phyloP scores from a whole-genome alignment of 441 rosid genomes.

The Isatis lusitanica region DNA sequence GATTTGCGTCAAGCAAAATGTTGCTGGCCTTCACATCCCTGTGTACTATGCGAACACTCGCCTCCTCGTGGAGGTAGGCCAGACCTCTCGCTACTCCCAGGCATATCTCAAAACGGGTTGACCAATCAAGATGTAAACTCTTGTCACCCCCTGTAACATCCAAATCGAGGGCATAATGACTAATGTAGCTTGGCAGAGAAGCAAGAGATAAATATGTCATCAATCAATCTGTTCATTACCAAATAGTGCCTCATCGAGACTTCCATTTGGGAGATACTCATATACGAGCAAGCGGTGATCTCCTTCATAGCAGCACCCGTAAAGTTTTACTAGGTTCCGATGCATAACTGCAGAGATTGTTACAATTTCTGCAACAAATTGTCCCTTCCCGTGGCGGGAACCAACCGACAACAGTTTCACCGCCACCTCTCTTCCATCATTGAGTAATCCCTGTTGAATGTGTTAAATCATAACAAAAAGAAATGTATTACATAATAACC shows the following conservation, averaged over 20 bases:
- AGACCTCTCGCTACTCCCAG: slow-evolving; percentile 69
- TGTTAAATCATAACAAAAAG: neutral
- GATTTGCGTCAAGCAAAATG: slow-evolving; percentile 59
- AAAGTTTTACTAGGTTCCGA: slow-evolving; percentile 31
- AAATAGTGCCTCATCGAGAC: slow-evolving; percentile 54
- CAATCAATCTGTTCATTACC: slow-evolving; percentile 36
- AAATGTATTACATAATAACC: too few relatives aligned
- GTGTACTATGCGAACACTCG: too few relatives aligned
- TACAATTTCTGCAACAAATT: slow-evolving; percentile 36
- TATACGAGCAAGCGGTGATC: slow-evolving; percentile 52
- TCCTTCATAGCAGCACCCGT: slow-evolving; percentile 55
- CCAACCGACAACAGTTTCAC: slow-evolving; percentile 32
- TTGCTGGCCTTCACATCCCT: slow-evolving; percentile 77
- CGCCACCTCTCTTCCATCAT: slow-evolving; percentile 44
- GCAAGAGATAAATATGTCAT: too few relatives aligned
- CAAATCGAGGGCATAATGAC: neutral
- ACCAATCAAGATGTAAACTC: slow-evolving; percentile 51
- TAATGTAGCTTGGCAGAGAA: too few relatives aligned
- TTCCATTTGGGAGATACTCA: slow-evolving; percentile 48
- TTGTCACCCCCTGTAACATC: slow-evolving; percentile 38
- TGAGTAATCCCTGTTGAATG: slow-evolving; percentile 33
- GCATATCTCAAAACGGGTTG: slow-evolving; percentile 53
- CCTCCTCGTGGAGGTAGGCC: slow-evolving; percentile 69
- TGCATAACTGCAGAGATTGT: slow-evolving; percentile 41
- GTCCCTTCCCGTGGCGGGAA: slow-evolving; percentile 33